Conservation (phyloP, 1,284 basidiomycete genomes). For the Puccinia hordei region DNA sequence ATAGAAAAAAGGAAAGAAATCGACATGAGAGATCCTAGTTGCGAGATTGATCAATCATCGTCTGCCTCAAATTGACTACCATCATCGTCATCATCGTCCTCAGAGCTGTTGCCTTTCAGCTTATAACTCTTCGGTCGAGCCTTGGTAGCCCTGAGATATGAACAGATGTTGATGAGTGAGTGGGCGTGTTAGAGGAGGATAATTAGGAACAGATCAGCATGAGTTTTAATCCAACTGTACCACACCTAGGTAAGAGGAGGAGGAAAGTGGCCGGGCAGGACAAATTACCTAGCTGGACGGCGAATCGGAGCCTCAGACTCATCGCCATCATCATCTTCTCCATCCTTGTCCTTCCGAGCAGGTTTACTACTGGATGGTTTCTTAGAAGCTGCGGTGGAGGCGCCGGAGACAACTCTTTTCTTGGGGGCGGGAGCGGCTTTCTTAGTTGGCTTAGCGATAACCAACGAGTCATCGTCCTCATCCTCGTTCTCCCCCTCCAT, state of each 20-base stretch:
- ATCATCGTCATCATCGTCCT: slow-evolving; percentile 7
- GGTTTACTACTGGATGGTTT: neutral
- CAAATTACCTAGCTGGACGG: neutral
- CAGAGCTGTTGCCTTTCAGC: slow-evolving; percentile 4
- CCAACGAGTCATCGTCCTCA: neutral
- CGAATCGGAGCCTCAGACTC: neutral
- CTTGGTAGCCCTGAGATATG: neutral
- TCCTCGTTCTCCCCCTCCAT: neutral
- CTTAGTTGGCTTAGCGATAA: neutral
- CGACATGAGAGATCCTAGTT: no score
- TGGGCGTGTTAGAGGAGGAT: neutral
- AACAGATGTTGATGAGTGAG: neutral
- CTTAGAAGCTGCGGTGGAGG: slow-evolving; percentile 8
- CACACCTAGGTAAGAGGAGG: neutral
- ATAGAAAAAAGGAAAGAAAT: no score
- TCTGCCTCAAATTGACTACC: slow-evolving; percentile 5
- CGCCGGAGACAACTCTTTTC: neutral
- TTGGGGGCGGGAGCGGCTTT: neutral
- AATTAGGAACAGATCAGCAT: neutral
- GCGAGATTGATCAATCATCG: slow-evolving; percentile 3
- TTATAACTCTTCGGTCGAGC: slow-evolving; percentile 5
- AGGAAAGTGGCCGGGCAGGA: neutral
- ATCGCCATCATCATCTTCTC: neutral
- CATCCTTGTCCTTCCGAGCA: neutral
- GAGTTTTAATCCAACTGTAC: neutral